Evolutionary conservation across 192 early-diverging fungal species (phyloP).

Genomic region (Geosiphon pyriformis): DNA sequence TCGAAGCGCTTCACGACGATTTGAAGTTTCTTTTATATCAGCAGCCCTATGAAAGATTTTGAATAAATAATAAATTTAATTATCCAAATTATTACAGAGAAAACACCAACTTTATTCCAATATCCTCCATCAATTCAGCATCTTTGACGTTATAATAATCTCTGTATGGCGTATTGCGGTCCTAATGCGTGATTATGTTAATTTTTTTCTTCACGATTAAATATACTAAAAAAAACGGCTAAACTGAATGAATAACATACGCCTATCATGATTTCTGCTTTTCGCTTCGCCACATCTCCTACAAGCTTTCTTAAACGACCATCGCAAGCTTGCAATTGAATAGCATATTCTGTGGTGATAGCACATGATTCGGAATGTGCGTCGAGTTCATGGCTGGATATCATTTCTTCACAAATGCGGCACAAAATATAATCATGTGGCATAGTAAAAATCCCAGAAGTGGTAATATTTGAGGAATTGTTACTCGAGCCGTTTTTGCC

Average conservation of each 20-base stretch:
- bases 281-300: constrained; percentile 43
- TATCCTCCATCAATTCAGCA: constrained; percentile 33
- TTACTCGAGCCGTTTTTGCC: neutral
- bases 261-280: constrained; percentile 39
- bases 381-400: constrained; percentile 58
- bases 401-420: constrained; percentile 80
- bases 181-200: constrained; percentile 34
- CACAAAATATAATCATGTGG: constrained; percentile 56
- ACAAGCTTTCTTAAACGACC: constrained; percentile 51
- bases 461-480: neutral
- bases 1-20: constrained; percentile 19
- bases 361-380: constrained; percentile 77
- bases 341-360: constrained; percentile 64
- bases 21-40: constrained; percentile 16
- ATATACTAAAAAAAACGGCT: constrained; percentile 34
- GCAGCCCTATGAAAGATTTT: neutral
- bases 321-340: constrained; percentile 57
- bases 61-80: neutral
- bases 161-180: constrained; percentile 33
- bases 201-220: no score
- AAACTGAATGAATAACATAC: constrained; percentile 33
- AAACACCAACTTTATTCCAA: constrained; percentile 11
- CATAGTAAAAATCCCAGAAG: constrained; percentile 1
- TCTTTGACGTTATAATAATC: constrained; percentile 41
- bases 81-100: neutral